phyloP scores from a whole-genome alignment of 2,329 filamentous ascomycete genomes.

The Aspergillus costaricaensis region DNA sequence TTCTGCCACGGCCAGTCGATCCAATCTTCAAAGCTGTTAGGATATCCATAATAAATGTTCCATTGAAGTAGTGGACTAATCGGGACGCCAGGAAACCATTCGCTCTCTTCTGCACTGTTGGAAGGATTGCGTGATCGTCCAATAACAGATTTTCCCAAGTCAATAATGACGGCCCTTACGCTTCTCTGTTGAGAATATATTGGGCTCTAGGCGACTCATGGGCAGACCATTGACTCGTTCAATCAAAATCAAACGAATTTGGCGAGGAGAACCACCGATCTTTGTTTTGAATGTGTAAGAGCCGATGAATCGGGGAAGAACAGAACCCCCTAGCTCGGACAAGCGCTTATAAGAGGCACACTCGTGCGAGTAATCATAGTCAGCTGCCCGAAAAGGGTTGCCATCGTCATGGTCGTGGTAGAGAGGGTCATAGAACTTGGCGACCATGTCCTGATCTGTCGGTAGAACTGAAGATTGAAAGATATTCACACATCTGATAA shows the following conservation, averaged over 20 bases:
- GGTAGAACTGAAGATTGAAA: not conserved
- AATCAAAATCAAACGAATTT: not conserved
- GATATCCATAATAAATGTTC: not conserved
- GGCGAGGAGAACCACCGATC: not conserved
- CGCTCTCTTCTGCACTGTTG: not conserved
- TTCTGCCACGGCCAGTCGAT: slow-evolving; percentile 4
- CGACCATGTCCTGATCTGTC: slow-evolving; percentile 2
- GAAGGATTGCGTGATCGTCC: not conserved
- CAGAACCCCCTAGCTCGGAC: not conserved
- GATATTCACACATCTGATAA: not conserved
- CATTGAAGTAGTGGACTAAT: slow-evolving; percentile 5
- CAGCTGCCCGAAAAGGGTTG: not conserved
- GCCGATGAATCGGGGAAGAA: slow-evolving; percentile 1
- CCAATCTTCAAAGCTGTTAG: not conserved
- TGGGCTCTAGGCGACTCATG: not conserved
- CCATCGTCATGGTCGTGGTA: not conserved
- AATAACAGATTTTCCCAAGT: not conserved
- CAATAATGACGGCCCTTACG: not conserved
- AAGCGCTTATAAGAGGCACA: not conserved
- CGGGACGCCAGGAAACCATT: not conserved
- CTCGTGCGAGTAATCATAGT: slow-evolving; percentile 7
- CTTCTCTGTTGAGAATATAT: not conserved
- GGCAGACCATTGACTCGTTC: not conserved
- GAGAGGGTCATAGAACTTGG: slow-evolving; percentile 3
- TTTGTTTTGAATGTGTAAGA: not conserved